Evolutionary conservation across 2,329 filamentous ascomycete genomes (phyloP), one percentile per base, ranked within the genome.

Genomic region (Xylaria sp.): DNA sequence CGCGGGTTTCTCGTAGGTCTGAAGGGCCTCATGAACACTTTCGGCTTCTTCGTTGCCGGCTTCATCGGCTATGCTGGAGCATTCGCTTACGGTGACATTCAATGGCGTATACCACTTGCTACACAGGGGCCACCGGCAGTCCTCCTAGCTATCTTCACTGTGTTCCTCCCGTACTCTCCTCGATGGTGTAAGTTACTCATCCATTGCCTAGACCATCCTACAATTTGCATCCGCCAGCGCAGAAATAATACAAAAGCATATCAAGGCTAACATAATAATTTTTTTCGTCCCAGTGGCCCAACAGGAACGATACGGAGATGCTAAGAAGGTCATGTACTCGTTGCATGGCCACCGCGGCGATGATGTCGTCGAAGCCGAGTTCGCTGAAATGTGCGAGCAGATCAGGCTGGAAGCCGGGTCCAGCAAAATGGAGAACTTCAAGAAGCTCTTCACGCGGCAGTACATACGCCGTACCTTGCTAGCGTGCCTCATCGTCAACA

Each of bases 21-120:
- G 7, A 77, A 79, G 54, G 79, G 77, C 0, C 68, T 79, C 42
- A 74, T 78, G 59, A 78, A 78, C 29, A 73, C 77, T 0, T 61
- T 79, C 6, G 81, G 81, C 4, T 81, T 77, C 55, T 77, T 79
- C 65, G 58, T 72, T 10, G 80, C 79, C 1, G 78, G 77, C 54
- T 82, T 80, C 79, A 77, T 82, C 50, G 80, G 80, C 2, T 81
- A 79, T 61, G 77, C 74, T 2, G 75, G 79, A 9, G 73, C 74
- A 0, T 80, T 76, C 59, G 75, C 74, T 0, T 22, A 64, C 9
- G 75, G 76, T 0, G 69, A 77, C 49, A 47, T 68, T 0, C 75
- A 78, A 54, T 81, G 79, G 78, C 72, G 77, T 0, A 73, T 79
- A 10, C 77, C 76, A 6, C 72, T 80, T 3, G 78, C 75, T 6